Evolutionary conservation across 2,329 filamentous ascomycete genomes (phyloP).

Genomic region (Camptophora hylomeconis): DNA sequence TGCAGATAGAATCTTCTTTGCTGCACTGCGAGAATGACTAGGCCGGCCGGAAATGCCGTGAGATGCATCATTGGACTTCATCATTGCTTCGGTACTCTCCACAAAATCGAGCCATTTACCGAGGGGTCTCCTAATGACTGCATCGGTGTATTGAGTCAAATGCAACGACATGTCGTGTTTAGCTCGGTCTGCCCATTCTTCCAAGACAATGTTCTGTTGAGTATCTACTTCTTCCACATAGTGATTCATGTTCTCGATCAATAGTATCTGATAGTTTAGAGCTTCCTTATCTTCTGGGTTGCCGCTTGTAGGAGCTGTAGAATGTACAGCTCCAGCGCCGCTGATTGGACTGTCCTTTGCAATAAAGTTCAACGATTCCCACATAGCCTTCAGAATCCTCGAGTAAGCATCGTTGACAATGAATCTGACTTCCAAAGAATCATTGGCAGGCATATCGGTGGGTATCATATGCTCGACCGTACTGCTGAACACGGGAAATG

Average conservation of each 20-base stretch:
- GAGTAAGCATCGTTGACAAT: slow-evolving; percentile 79
- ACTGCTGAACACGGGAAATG: slow-evolving; percentile 76
- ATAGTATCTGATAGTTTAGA: slow-evolving; percentile 88
- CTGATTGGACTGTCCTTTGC: slow-evolving; percentile 55
- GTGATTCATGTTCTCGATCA: slow-evolving; percentile 99
- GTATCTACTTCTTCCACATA: slow-evolving; percentile 84
- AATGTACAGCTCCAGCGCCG: slow-evolving; percentile 23
- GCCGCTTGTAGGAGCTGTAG: slow-evolving; percentile 20
- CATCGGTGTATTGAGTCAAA: slow-evolving; percentile 71
- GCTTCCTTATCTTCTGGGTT: slow-evolving; percentile 88
- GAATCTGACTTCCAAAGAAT: slow-evolving; percentile 54
- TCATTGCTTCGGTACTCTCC: slow-evolving; percentile 68
- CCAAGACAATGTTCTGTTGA: slow-evolving; percentile 58
- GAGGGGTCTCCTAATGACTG: slow-evolving; percentile 76
- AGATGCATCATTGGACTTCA: slow-evolving; percentile 33
- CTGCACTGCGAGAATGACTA: slow-evolving; percentile 67
- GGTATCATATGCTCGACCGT: slow-evolving; percentile 74
- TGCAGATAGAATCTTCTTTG: slow-evolving; percentile 70
- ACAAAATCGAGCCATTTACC: slow-evolving; percentile 78
- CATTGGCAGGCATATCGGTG: slow-evolving; percentile 35
- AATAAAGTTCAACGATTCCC: slow-evolving; percentile 91
- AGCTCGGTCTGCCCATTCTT: slow-evolving; percentile 71
- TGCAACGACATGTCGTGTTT: slow-evolving; percentile 71
- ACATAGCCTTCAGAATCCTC: slow-evolving; percentile 87
- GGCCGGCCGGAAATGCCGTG: slow-evolving; percentile 62